These are phyloP conservation scores for Paratinospora sagittata DNA, from an alignment of 164 flowering plant species.

Conservation along the genomic window DNA sequence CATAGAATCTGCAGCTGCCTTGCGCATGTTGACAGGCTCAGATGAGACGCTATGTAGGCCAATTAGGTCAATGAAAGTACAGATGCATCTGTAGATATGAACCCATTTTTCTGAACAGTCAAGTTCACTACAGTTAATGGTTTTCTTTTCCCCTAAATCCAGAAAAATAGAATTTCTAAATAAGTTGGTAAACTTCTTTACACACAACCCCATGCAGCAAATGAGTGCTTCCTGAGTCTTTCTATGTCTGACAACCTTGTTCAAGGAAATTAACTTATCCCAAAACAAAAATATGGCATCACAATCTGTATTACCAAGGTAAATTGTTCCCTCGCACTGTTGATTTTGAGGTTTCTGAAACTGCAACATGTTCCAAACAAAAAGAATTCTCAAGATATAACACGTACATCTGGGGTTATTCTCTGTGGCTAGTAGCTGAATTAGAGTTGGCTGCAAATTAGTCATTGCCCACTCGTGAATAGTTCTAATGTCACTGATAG, in stretches of 20 bases:
- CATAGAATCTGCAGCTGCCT: constrained; percentile 78
- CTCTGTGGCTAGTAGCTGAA: constrained; percentile 49
- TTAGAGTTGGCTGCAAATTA: constrained; percentile 51
- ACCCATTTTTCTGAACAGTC: constrained; percentile 23
- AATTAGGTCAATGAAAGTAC: constrained; percentile 39
- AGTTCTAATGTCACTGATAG: constrained; percentile 20
- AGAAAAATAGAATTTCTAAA: constrained; percentile 25
- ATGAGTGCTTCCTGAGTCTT: constrained; percentile 63
- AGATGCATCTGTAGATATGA: constrained; percentile 34
- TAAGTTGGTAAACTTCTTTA: constrained; percentile 41
- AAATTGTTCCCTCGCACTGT: constrained; percentile 18
- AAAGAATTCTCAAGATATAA: constrained; percentile 70
- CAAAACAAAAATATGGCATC: constrained; percentile 53
- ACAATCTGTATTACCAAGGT: constrained; percentile 52
- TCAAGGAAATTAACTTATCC: constrained; percentile 55
- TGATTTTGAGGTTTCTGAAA: constrained; percentile 26
- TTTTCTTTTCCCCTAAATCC: constrained; percentile 10
- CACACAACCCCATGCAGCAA: constrained; percentile 79
- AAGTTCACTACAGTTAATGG: constrained; percentile 12
- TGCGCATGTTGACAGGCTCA: constrained; percentile 75
- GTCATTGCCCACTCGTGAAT: constrained; percentile 41
- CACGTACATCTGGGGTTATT: constrained; percentile 62
- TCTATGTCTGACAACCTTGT: constrained; percentile 45
- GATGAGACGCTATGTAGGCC: constrained; percentile 56
- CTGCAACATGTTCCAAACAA: constrained; percentile 60